phyloP scores from a whole-genome alignment of 1,284 basidiomycete species.

The Fomitiporia mediterranea region DNA sequence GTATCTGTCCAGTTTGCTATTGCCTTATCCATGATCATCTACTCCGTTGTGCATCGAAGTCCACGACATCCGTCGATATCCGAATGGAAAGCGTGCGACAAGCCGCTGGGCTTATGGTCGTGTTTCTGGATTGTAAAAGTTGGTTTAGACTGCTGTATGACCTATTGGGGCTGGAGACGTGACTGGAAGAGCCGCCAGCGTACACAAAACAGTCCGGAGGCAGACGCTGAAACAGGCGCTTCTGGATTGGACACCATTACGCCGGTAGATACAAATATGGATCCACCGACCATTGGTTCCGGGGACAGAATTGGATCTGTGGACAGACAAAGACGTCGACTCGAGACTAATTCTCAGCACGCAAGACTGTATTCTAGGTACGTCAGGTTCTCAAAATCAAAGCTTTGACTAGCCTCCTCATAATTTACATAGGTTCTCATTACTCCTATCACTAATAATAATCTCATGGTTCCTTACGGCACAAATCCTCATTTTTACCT shows the following conservation, averaged over 20 bases:
- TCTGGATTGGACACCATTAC: background rate
- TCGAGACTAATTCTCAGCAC: background rate
- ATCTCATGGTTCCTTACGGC: constrained; percentile 75
- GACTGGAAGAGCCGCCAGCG: constrained; percentile 36
- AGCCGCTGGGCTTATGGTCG: constrained; percentile 68
- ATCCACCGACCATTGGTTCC: background rate
- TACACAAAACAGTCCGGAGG: constrained; percentile 12
- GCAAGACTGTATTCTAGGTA: constrained; percentile 31
- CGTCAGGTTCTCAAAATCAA: constrained; percentile 22
- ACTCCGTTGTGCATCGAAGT: constrained; percentile 47
- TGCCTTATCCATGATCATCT: constrained; percentile 50
- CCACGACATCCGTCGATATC: constrained; percentile 38
- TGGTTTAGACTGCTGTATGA: constrained; percentile 44
- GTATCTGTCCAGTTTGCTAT: constrained; percentile 39
- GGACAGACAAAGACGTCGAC: background rate
- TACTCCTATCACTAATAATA: constrained; percentile 63
- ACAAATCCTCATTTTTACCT: constrained; percentile 72
- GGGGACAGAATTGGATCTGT: background rate
- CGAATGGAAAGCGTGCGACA: constrained; percentile 64
- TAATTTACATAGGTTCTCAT: constrained; percentile 44
- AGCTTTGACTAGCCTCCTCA: constrained; percentile 9
- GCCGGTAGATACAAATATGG: background rate
- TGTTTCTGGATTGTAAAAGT: constrained; percentile 63
- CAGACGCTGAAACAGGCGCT: background rate
- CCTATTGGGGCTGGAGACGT: constrained; percentile 57